Conservation (phyloP, 202 grass and related monocot genomes). For the Carex sylvatica region DNA sequence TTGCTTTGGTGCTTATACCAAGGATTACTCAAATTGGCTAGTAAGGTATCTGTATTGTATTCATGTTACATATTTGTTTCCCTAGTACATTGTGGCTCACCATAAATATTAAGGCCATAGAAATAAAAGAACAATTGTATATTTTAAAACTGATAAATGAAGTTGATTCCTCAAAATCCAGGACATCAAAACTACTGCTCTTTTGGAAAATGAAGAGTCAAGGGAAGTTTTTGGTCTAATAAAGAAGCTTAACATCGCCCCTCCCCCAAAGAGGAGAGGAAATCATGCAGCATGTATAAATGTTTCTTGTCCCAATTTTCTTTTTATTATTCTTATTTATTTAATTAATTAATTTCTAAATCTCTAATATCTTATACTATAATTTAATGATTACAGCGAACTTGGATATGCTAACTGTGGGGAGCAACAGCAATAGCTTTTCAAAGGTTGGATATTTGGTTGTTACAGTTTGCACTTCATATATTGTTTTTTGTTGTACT, state of each 20-base stretch:
- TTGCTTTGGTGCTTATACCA: not conserved
- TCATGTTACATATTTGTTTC: not conserved
- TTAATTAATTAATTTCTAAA: slow-evolving; percentile 3
- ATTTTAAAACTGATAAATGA: slow-evolving; percentile 23
- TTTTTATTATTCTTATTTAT: not conserved
- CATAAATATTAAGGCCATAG: not conserved
- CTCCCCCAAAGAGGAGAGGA: slow-evolving; percentile 58
- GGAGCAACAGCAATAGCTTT: slow-evolving; percentile 42
- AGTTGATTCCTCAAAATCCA: slow-evolving; percentile 25
- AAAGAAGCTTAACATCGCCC: slow-evolving; percentile 86
- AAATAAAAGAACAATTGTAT: not conserved
- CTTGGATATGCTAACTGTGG: slow-evolving; percentile 55
- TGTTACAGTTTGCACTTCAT: not conserved
- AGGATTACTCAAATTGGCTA: not conserved
- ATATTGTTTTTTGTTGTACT: not conserved
- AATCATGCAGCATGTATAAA: slow-evolving; percentile 56
- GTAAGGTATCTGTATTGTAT: not conserved
- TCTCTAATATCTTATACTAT: slow-evolving; percentile 14
- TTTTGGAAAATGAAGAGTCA: slow-evolving; percentile 69
- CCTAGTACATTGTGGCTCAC: not conserved
- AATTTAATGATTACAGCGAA: slow-evolving; percentile 51
- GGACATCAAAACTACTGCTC: slow-evolving; percentile 49
- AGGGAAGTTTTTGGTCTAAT: slow-evolving; percentile 92
- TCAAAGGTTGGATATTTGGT: slow-evolving; percentile 60
- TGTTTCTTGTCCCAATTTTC: slow-evolving; percentile 15